Base-by-base conservation (phyloP, 495 filamentous ascomycete genomes). In the Chaetomium tenue region DNA sequence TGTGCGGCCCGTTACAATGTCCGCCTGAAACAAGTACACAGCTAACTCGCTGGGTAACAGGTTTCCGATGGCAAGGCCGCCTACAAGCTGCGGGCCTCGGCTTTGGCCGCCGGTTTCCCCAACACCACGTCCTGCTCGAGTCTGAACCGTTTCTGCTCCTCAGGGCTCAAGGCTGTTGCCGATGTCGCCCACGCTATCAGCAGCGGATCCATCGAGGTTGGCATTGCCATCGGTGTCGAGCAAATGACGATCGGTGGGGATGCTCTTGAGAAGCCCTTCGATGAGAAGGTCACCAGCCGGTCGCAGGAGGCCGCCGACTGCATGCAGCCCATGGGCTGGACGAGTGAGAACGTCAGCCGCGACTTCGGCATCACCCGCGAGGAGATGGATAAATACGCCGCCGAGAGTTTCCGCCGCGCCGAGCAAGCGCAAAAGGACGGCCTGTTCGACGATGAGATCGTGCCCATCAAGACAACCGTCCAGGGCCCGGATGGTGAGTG, bases 241-340 rank as follows among this genome's bases (percentile, higher is more conserved):
- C 81, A 85, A 64, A 98, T 98, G 94, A 87, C 87, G 30, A 80
- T 81, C 16, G 83, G 85, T 59, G 87, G 87, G 30, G 88, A 91
- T 67, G 80, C 84, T 3, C 79, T 91, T 22, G 83, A 85, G 23
- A 77, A 79, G 30, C 87, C 91, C 5, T 95, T 97, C 81, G 87
- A 91, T 73, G 87, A 88, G 52, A 86, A 88, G 59, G 85, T 98
- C 30, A 76, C 91, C 28, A 80, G 84, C 66, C 85, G 83, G 71
- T 80, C 74, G 63, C 90, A 90, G 72, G 92, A 97, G 72, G 86
- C 91, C 0, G 71, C 74, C 40, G 94, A 98, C 76, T 95, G 92
- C 82, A 84, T 91, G 85, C 87, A 93, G 83, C 87, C 92, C 33
- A 98, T 98, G 94, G 94, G 94, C 0, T 94, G 96, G 86, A 98